Evolutionary conservation across 2,329 filamentous ascomycete species (phyloP), one percentile per base, ranked within the genome.

Genomic region (Metarhizium guizhouense): DNA sequence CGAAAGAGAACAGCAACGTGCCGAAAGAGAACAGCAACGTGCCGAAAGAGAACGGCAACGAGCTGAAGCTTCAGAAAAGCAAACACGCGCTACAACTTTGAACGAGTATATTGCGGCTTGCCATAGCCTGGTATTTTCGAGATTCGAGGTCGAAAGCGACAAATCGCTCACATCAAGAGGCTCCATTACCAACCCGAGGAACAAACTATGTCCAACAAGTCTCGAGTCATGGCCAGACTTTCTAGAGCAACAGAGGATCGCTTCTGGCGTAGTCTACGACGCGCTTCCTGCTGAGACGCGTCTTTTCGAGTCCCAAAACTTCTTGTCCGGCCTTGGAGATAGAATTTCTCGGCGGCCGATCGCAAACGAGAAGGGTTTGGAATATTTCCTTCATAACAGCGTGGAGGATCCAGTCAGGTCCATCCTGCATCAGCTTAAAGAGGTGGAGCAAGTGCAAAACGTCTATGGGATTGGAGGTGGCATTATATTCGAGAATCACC

Each of bases 101-200:
- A 43, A 63, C 18, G 65, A 71, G 58, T 70, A 70, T 51, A 64
- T 72, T 18, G 32, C 54, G 38, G 59, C 62, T n/a, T 70, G 60
- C 55, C 66, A 72, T 55, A 42, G 54, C 36, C 56, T 61, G 3
- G 54, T 70, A 14, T 66, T 62, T 30, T 52, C 62, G 6, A 60
- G 59, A 13, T 58, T 70, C 5, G 32, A 13, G 0, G 59, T 72
- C 16, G 58, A 69, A 56, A 60, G 56, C 7, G 56, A 68, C 52
- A 52, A 32, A 40, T 56, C 51, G 52, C 60, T 70, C 6, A 65
- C 64, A 3, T 62, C 61, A 13, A 67, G 60, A 34, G 63, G 63
- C 32, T 59, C 63, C 10, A 62, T 65, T 20, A 68, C 66, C 13
- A 67, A 65, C 47, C 68, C 67, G 4, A 59, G 60, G 1, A 51